Evolutionary conservation across 352 stramenopile genomes (phyloP), one percentile per base, ranked within the genome.

Genomic region (Blastocystis sp.): DNA sequence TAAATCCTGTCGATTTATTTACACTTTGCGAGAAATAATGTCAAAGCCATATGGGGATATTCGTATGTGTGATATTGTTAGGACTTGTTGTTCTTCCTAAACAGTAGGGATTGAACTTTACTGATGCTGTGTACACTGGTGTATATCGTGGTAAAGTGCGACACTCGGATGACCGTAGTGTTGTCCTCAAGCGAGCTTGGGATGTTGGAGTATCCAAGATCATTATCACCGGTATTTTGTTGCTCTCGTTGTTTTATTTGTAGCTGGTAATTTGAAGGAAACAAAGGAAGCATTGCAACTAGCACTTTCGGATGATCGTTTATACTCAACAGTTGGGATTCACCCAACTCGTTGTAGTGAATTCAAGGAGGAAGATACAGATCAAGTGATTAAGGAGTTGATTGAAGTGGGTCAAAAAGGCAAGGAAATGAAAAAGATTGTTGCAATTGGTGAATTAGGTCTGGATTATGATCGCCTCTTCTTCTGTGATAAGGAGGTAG

Each of bases 391-490:
- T 12, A 42, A 63, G 14, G 71, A 83, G 24, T 42, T 83, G 24
- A 83, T 83, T 46, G 71, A 29, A 21, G 24, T 83, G 9, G 71
- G 21, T 4, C 63, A 83, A 56, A 39, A 91, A 14, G 91, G 91
- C 14, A 89, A 90, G 4, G 89, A 91, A 9, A 37, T 39, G n/a
- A 75, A 88, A 27, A 74, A 91, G 32, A 91, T 95, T 14, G 92
- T 95, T 52, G 93, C 93, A n/a, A 92, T 95, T 87, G 92, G 93
- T n/a, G 93, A 95, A 88, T 95, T 92, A 54, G 93, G 93, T 58
- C 89, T 95, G 52, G 93, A 95, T 87, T 95, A 95, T 89, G 93
- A 95, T 83, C 90, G 93, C 0, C 90, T 95, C 66, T 90, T 94
- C 86, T 95, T 95, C 43, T 95, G 92, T 88, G 89, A 92, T n/a